These are phyloP conservation scores for Tothia fuscella DNA, from an alignment of 2,329 filamentous ascomycete genomes.

Conservation along the genomic window DNA sequence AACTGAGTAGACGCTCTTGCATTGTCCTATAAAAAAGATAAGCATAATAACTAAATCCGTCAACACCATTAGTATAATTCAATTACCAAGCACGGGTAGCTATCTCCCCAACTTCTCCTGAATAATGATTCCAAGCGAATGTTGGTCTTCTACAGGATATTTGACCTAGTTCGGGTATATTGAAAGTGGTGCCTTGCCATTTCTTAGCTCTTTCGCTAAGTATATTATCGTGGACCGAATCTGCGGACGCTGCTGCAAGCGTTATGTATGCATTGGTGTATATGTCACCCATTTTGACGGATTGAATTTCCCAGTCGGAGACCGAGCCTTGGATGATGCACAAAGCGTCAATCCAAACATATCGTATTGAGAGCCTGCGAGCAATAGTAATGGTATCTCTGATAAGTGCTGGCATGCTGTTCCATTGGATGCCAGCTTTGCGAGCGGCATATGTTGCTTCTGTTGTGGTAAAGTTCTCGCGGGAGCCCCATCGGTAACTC, in stretches of 20 bases:
- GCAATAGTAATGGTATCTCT: background rate
- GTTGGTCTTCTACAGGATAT: background rate
- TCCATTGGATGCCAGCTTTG: background rate
- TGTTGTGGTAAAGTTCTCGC: background rate
- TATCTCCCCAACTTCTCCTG: slow-evolving; percentile 5
- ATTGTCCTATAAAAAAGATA: too few species aligned
- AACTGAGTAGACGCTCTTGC: too few species aligned
- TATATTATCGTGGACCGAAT: background rate
- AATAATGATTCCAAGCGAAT: slow-evolving; percentile 4
- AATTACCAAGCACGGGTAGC: slow-evolving; percentile 2
- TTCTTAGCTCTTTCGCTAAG: background rate
- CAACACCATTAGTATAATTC: background rate
- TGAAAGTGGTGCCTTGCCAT: background rate
- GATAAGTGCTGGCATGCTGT: background rate
- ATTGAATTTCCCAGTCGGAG: slow-evolving; percentile 3
- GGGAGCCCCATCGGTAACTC: slow-evolving; percentile 1
- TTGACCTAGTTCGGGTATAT: background rate
- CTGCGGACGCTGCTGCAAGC: slow-evolving; percentile 1
- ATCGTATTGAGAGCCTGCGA: background rate
- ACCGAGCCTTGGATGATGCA: slow-evolving; percentile 9
- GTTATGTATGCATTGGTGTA: slow-evolving; percentile 5
- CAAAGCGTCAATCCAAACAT: slow-evolving; percentile 7
- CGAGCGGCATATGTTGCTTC: background rate
- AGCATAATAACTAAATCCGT: too few species aligned
- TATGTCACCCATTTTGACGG: slow-evolving; percentile 6